Percentiles rank a stretch among this genome's conserved stretches.
These are phyloP conservation scores for Effrenium voratum DNA, from an alignment of 73 alveolate species.

Conservation along the genomic window DNA sequence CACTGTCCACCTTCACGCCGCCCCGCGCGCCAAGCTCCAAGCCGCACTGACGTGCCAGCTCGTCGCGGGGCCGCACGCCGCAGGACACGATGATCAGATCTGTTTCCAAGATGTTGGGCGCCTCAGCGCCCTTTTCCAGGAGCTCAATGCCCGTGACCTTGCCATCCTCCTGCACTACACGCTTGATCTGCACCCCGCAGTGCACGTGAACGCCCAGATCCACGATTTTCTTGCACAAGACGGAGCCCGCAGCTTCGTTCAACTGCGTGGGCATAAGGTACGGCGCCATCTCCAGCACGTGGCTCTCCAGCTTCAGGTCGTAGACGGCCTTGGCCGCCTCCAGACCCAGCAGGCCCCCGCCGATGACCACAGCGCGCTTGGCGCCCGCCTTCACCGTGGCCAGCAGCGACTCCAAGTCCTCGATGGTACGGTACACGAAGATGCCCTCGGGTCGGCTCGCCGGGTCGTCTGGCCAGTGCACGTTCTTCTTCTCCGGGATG, in stretches of 20 bases:
- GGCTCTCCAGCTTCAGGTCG: slow-evolving; percentile 28
- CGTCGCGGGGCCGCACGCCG: slow-evolving; percentile 91
- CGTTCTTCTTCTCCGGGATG: slow-evolving; percentile 3
- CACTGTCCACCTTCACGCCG: slow-evolving; percentile 58
- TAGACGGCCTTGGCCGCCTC: slow-evolving; percentile 77
- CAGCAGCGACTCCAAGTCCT: slow-evolving; percentile 35
- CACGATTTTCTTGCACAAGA: slow-evolving; percentile 17
- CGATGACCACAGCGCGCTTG: slow-evolving; percentile 56
- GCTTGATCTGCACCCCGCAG: slow-evolving; percentile 56
- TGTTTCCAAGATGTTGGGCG: slow-evolving; percentile 13
- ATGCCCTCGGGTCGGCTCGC: slow-evolving; percentile 70
- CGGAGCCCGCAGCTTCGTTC: slow-evolving; percentile 23
- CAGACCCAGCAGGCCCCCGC: slow-evolving; percentile 78
- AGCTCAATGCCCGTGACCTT: slow-evolving; percentile 38
- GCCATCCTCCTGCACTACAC: not conserved
- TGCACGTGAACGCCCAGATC: slow-evolving; percentile 49
- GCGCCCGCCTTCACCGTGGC: slow-evolving; percentile 9
- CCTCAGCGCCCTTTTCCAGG: not conserved
- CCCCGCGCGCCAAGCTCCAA: slow-evolving; percentile 70
- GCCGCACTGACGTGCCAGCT: slow-evolving; percentile 26
- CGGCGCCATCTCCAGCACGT: slow-evolving; percentile 55
- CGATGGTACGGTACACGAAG: slow-evolving; percentile 81
- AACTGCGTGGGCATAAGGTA: slow-evolving; percentile 89
- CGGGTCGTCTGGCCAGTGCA: slow-evolving; percentile 46
- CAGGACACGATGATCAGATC: slow-evolving; percentile 55